A percentile compares a stretch with the other conserved stretches of the same genome.
These are phyloP conservation scores for Metschnikowia dekortorum DNA, from an alignment of 805 yeast genomes.

Conservation along the genomic window DNA sequence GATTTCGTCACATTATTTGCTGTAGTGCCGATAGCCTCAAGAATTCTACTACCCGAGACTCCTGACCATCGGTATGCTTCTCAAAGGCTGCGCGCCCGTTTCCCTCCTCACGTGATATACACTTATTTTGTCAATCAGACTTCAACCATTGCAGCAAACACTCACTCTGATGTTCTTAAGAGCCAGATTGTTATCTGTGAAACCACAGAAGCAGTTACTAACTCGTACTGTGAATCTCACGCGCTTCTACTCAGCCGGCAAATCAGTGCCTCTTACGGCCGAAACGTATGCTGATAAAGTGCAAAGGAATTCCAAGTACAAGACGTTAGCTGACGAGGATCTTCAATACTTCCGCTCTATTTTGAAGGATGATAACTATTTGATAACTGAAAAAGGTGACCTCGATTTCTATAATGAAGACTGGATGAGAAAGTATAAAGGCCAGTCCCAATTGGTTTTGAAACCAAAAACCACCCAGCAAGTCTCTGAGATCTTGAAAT, in stretches of 20 bases:
- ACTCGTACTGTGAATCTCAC: background rate
- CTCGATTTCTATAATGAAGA: slow-evolving; percentile 76
- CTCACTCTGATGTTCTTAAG: slow-evolving; percentile 1
- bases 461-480: slow-evolving; percentile 81
- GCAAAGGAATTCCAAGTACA: slow-evolving; percentile 47
- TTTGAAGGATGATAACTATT: slow-evolving; percentile 47
- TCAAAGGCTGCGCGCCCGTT: background rate
- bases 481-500: slow-evolving; percentile 67
- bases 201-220: background rate
- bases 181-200: slow-evolving; percentile 1
- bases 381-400: slow-evolving; percentile 56
- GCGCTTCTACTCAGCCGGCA: slow-evolving; percentile 22
- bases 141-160: background rate
- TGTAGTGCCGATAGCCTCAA: slow-evolving; percentile 50
- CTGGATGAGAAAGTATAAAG: slow-evolving; percentile 90
- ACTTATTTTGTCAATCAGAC: slow-evolving; percentile 1
- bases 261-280: slow-evolving; percentile 53
- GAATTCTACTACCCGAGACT: background rate
- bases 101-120: background rate
- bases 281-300: slow-evolving; percentile 62
- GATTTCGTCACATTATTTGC: slow-evolving; percentile 64
- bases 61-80: background rate
- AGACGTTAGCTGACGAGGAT: slow-evolving; percentile 52
- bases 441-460: slow-evolving; percentile 76
- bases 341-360: slow-evolving; percentile 56